Conservation (phyloP, 2,329 filamentous ascomycete species). For the Nannizzia gypsea region DNA sequence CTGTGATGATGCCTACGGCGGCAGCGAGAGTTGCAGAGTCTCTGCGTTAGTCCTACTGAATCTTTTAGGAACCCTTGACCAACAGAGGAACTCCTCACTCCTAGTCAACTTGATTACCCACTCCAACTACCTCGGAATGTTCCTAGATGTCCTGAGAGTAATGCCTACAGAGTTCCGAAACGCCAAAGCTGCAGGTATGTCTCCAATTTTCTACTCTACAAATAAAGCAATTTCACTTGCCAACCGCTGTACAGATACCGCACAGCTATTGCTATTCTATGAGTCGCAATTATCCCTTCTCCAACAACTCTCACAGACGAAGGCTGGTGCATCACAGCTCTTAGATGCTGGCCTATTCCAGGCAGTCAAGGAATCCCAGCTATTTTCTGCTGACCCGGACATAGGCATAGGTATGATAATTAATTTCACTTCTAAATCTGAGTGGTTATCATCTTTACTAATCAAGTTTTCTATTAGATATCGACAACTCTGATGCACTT, state of each 20-base stretch:
- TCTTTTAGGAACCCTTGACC: slow-evolving; percentile 61
- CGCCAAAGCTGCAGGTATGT: slow-evolving; percentile 45
- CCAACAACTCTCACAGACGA: slow-evolving; percentile 70
- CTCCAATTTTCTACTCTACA: not conserved
- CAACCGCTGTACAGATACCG: slow-evolving; percentile 36
- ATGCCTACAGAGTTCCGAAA: slow-evolving; percentile 62
- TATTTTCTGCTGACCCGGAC: slow-evolving; percentile 86
- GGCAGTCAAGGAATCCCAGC: slow-evolving; percentile 64
- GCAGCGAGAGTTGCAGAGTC: slow-evolving; percentile 68
- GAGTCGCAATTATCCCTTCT: slow-evolving; percentile 72
- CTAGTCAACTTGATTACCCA: slow-evolving; percentile 69
- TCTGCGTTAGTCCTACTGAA: slow-evolving; percentile 77
- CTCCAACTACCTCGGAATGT: slow-evolving; percentile 80
- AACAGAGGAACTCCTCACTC: slow-evolving; percentile 57
- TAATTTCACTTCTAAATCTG: not conserved
- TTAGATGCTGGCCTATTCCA: slow-evolving; percentile 81
- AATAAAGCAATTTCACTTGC: not conserved
- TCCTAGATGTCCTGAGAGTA: slow-evolving; percentile 75
- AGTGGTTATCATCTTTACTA: not conserved
- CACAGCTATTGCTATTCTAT: slow-evolving; percentile 47
- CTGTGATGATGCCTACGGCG: slow-evolving; percentile 85
- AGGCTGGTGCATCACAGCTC: slow-evolving; percentile 73
- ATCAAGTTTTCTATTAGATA: slow-evolving; percentile 36
- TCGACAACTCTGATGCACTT: slow-evolving; percentile 57
- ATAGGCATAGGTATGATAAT: slow-evolving; percentile 58